Conservation (phyloP, 352 stramenopile species). For the Globisporangium emineosum region DNA sequence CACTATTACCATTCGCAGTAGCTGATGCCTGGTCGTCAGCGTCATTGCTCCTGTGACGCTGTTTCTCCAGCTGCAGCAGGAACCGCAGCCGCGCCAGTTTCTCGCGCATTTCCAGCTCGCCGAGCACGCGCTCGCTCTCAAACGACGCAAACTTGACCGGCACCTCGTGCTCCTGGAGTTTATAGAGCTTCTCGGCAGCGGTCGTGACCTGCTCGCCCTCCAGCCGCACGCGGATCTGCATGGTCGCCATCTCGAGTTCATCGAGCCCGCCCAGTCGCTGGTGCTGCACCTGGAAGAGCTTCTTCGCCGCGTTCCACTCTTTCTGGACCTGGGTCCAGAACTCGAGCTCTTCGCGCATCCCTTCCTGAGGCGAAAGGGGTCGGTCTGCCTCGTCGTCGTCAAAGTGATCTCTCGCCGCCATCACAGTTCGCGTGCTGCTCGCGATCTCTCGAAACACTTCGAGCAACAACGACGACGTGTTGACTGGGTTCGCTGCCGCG, state of each 20-base stretch:
- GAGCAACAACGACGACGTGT: constrained; percentile 36
- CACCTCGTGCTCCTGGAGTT: constrained; percentile 45
- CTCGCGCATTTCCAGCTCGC: constrained; percentile 41
- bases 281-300: constrained; percentile 68
- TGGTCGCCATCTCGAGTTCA: constrained; percentile 75
- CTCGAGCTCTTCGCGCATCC: constrained; percentile 41
- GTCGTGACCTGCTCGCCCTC: constrained; percentile 37
- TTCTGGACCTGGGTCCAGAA: constrained; percentile 45
- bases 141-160: constrained; percentile 32
- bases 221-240: constrained; percentile 53
- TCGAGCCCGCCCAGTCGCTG: constrained; percentile 68
- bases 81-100: constrained; percentile 62
- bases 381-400: not conserved
- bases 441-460: constrained; percentile 65
- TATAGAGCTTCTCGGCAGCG: constrained; percentile 51
- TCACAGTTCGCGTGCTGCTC: constrained; percentile 20
- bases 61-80: constrained; percentile 43
- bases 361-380: constrained; percentile 10
- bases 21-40: not conserved
- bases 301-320: constrained; percentile 55
- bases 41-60: constrained; percentile 11
- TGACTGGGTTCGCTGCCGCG: constrained; percentile 1
- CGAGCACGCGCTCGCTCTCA: constrained; percentile 40
- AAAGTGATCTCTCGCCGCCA: not conserved
- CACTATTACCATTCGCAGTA: not conserved